phyloP scores from a whole-genome alignment of 768 basidiomycete genomes.

The Pisolithus albus region DNA sequence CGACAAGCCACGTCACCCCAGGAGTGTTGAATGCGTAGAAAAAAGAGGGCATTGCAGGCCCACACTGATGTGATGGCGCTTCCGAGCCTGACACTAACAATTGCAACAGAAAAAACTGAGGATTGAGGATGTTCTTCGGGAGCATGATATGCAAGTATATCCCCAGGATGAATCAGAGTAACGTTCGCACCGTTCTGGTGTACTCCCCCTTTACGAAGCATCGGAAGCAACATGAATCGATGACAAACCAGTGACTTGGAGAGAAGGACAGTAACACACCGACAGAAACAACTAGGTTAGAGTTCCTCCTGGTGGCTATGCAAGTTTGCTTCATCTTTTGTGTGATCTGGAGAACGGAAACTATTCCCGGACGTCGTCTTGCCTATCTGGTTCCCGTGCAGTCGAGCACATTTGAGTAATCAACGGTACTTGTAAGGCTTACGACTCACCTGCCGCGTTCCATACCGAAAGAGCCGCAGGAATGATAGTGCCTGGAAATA shows the following conservation, averaged over 20 bases:
- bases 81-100: too few species aligned
- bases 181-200: slow-evolving; percentile 43
- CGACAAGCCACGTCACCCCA: slow-evolving; percentile 35
- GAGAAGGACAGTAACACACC: slow-evolving; percentile 70
- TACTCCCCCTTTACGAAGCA: slow-evolving; percentile 31
- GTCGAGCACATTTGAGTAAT: background rate
- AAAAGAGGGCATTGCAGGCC: too few species aligned
- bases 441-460: slow-evolving; percentile 32
- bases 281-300: slow-evolving; percentile 78
- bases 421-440: background rate
- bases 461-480: slow-evolving; percentile 84
- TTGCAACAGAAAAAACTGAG: too few species aligned
- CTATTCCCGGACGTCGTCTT: slow-evolving; percentile 60
- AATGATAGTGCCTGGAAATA: slow-evolving; percentile 90
- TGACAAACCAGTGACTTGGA: background rate
- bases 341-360: slow-evolving; percentile 74
- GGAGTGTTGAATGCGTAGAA: too few species aligned
- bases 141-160: slow-evolving; percentile 75
- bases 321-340: slow-evolving; percentile 60
- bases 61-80: too few species aligned
- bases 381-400: slow-evolving; percentile 40
- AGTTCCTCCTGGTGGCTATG: slow-evolving; percentile 65
- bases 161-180: slow-evolving; percentile 78
- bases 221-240: too few species aligned
- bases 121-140: slow-evolving; percentile 74